A percentile compares a stretch with the other conserved stretches of the same genome.
Evolutionary conservation across 306 rosid genomes (phyloP).

Genomic region (Oxytropis ochrocephala): DNA sequence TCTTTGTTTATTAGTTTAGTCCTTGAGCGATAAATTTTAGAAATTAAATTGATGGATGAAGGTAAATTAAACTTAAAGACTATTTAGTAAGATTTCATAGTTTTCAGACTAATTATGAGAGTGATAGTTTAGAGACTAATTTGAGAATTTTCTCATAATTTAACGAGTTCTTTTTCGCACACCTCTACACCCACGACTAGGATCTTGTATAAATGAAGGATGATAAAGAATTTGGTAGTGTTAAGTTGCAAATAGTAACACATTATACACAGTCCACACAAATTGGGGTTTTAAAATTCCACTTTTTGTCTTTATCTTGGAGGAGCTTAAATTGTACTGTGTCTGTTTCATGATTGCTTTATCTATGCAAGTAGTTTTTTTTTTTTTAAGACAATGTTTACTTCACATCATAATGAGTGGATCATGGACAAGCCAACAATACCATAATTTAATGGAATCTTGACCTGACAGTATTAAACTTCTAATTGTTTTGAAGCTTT

Average conservation of each 20-base stretch:
- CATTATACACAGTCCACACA: neutral
- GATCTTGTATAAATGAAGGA: conserved; percentile 2
- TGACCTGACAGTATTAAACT: conserved; percentile 6
- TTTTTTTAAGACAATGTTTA: neutral
- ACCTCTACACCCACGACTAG: neutral
- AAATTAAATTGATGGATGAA: too few relatives aligned
- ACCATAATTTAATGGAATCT: neutral
- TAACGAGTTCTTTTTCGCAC: neutral
- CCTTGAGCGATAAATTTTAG: too few relatives aligned
- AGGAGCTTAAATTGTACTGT: neutral
- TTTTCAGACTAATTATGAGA: too few relatives aligned
- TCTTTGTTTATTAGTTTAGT: too few relatives aligned
- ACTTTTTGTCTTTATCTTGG: neutral
- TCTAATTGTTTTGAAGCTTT: conserved; percentile 34
- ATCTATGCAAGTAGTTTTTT: neutral
- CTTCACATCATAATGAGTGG: neutral
- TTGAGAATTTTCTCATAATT: neutral
- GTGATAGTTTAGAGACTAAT: too few relatives aligned
- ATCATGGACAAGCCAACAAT: conserved; percentile 5
- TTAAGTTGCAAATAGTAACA: neutral
- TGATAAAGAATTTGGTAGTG: neutral
- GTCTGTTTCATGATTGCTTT: neutral
- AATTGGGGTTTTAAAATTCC: too few relatives aligned
- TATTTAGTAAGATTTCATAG: too few relatives aligned
- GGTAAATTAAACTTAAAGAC: too few relatives aligned